Conservation (phyloP, 495 filamentous ascomycete genomes). For the Penicillium herquei region DNA sequence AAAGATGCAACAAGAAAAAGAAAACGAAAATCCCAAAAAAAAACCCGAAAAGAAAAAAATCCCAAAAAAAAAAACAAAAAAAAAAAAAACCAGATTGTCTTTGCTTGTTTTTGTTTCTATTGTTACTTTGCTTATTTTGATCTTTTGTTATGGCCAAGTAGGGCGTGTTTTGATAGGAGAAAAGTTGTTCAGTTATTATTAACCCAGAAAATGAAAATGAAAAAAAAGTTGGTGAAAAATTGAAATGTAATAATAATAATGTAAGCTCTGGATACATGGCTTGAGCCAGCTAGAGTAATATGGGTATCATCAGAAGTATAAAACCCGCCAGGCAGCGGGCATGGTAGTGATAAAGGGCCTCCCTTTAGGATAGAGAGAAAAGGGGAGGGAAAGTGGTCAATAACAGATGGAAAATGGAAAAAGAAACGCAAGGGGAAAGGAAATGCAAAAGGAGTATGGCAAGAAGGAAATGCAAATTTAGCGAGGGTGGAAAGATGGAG, state of each 20-base stretch:
- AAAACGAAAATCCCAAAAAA: no score
- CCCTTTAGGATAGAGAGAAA: neutral
- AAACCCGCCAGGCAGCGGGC: constrained; percentile 2
- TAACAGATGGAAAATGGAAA: neutral
- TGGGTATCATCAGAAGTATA: constrained; percentile 10
- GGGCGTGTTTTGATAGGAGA: no score
- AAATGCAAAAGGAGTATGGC: neutral
- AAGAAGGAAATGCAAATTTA: neutral
- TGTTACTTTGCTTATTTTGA: no score
- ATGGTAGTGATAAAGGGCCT: neutral
- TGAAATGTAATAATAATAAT: neutral
- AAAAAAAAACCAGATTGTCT: no score
- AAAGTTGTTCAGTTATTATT: no score
- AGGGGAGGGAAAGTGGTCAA: neutral
- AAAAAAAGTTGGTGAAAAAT: neutral
- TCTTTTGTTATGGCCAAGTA: no score
- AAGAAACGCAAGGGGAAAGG: neutral
- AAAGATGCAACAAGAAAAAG: no score
- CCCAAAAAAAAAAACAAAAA: no score
- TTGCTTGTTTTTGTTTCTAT: no score
- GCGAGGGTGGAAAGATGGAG: neutral
- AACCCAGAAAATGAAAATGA: neutral
- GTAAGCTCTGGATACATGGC: neutral
- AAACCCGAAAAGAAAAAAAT: no score
- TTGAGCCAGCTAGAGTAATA: constrained; percentile 5